Conservation (phyloP, 768 basidiomycete genomes). For the Trametes cinnabarina region DNA sequence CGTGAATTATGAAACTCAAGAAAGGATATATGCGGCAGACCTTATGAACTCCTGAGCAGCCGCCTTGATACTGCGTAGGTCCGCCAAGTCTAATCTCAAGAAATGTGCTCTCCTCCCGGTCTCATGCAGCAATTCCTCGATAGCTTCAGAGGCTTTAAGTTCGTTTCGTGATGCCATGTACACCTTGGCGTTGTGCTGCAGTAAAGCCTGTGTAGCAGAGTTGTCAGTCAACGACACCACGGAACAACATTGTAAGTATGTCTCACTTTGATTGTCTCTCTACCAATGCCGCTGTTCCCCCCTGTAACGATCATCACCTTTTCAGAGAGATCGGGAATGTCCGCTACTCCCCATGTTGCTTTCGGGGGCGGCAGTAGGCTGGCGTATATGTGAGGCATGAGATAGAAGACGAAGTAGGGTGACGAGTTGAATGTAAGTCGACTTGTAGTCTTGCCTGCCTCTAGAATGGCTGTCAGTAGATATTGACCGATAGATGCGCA, state of each 20-base stretch:
- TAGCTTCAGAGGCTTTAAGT: constrained; percentile 45
- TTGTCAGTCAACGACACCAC: too few relatives aligned
- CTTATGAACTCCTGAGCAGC: constrained; percentile 38
- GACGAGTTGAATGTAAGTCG: neutral
- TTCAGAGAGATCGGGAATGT: constrained; percentile 46
- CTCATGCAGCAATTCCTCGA: constrained; percentile 45
- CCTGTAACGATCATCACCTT: constrained; percentile 40
- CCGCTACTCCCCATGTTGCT: constrained; percentile 39
- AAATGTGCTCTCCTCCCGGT: constrained; percentile 42
- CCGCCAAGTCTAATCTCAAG: constrained; percentile 42
- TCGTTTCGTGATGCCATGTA: constrained; percentile 53
- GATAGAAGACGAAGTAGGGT: neutral
- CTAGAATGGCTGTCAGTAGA: neutral
- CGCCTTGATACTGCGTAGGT: constrained; percentile 35
- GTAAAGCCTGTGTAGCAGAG: constrained; percentile 42
- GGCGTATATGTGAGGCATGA: constrained; percentile 12
- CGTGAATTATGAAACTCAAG: too few relatives aligned
- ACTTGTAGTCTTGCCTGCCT: neutral
- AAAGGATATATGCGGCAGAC: constrained; percentile 18
- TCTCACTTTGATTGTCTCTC: constrained; percentile 54
- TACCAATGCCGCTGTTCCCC: constrained; percentile 50
- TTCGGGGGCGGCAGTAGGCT: constrained; percentile 38
- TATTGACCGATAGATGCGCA: neutral
- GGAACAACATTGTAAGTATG: neutral
- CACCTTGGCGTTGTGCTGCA: constrained; percentile 59